phyloP scores from a whole-genome alignment of 768 basidiomycete genomes.

The Amanita exitialis region DNA sequence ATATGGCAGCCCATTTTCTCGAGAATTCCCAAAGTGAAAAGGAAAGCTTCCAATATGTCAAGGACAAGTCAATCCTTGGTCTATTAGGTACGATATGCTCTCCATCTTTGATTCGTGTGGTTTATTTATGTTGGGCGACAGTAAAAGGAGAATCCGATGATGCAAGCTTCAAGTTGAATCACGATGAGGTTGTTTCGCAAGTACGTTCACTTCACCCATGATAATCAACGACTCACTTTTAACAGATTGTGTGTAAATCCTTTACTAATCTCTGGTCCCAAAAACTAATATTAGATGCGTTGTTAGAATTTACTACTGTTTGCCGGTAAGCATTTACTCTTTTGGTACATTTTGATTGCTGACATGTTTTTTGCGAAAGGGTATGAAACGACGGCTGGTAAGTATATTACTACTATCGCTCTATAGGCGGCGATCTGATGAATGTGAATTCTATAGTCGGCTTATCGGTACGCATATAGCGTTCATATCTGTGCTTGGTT shows the following conservation, averaged over 20 bases:
- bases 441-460: not conserved
- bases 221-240: not conserved
- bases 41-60: not conserved
- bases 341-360: not conserved
- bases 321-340: not conserved
- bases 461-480: not conserved
- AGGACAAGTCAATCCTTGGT: not conserved
- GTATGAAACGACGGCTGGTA: constrained; percentile 18
- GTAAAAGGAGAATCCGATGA: not conserved
- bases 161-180: not conserved
- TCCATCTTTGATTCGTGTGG: not conserved
- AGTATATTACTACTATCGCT: constrained; percentile 7
- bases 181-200: not conserved
- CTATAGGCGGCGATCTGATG: not conserved
- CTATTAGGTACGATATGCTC: not conserved
- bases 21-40: not conserved
- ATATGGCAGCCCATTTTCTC: not conserved
- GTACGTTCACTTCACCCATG: not conserved
- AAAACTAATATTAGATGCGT: not conserved
- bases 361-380: not conserved
- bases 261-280: not conserved
- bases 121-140: not conserved
- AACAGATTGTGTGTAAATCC: not conserved
- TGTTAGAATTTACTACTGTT: not conserved
- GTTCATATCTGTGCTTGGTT: not conserved